Conservation (phyloP, 257 asterid genomes). For the Cruciata laevipes region DNA sequence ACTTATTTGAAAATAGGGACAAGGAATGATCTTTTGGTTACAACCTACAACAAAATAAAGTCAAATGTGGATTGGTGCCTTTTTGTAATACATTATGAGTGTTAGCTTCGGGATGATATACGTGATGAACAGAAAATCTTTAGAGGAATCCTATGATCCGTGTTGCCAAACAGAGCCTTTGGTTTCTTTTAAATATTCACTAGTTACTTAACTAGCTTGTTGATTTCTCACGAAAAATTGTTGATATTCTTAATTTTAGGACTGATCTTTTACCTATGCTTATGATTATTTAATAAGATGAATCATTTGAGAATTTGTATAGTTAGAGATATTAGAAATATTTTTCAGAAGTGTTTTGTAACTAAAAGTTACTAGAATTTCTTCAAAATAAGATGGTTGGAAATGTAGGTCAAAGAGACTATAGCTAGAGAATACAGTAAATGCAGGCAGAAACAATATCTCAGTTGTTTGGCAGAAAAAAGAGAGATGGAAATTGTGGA, state of each 20-base stretch:
- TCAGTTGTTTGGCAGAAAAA: background rate
- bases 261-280: too few species aligned
- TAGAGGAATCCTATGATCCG: conserved; percentile 22
- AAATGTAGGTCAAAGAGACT: background rate
- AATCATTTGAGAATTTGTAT: too few species aligned
- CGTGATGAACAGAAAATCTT: background rate
- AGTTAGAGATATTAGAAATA: too few species aligned
- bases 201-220: too few species aligned
- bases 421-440: background rate
- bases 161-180: background rate
- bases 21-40: background rate
- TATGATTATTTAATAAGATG: too few species aligned
- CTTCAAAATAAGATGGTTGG: too few species aligned
- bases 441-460: background rate
- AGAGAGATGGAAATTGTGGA: background rate
- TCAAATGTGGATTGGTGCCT: background rate
- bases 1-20: background rate
- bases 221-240: too few species aligned
- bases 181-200: background rate
- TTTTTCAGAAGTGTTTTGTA: too few species aligned
- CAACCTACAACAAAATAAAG: background rate
- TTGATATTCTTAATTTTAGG: too few species aligned
- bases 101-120: background rate
- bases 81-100: background rate
- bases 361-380: too few species aligned